These are phyloP conservation scores for Ustilago loliicola DNA, from an alignment of 1,284 basidiomycete species.

Conservation along the genomic window DNA sequence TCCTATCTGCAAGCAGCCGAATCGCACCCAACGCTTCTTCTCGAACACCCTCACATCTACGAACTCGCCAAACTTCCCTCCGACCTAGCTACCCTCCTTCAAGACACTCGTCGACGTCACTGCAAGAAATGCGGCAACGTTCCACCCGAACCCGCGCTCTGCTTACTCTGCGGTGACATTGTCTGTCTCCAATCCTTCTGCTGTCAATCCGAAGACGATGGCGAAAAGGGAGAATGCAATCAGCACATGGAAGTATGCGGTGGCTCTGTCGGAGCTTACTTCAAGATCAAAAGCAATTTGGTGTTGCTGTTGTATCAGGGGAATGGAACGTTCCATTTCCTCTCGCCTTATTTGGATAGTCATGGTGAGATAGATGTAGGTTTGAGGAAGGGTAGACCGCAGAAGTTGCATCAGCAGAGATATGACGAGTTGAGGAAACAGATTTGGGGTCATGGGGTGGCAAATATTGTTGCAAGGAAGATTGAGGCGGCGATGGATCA, in stretches of 20 bases:
- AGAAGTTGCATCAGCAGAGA: slow-evolving; percentile 85
- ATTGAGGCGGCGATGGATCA: slow-evolving; percentile 82
- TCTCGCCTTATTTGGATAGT: slow-evolving; percentile 90
- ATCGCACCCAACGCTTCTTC: slow-evolving; percentile 72
- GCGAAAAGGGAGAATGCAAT: slow-evolving; percentile 84
- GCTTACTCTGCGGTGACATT: slow-evolving; percentile 87
- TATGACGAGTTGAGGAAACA: slow-evolving; percentile 92
- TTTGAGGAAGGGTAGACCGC: slow-evolving; percentile 88
- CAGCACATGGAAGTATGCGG: slow-evolving; percentile 95
- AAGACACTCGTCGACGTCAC: slow-evolving; percentile 77
- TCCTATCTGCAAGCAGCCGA: slow-evolving; percentile 53
- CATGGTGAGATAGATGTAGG: slow-evolving; percentile 95
- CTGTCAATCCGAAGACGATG: slow-evolving; percentile 81
- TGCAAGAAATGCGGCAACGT: slow-evolving; percentile 85
- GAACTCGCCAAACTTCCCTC: slow-evolving; percentile 84
- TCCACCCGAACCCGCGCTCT: slow-evolving; percentile 89
- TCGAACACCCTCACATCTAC: slow-evolving; percentile 87
- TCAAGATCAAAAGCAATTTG: slow-evolving; percentile 92
- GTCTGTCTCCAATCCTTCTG: slow-evolving; percentile 94
- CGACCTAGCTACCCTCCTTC: slow-evolving; percentile 86
- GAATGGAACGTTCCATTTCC: slow-evolving; percentile 85
- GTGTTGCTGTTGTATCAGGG: slow-evolving; percentile 90
- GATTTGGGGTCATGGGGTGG: slow-evolving; percentile 90
- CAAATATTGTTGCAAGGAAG: slow-evolving; percentile 89
- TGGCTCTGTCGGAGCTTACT: slow-evolving; percentile 88